Base-by-base conservation (phyloP, 192 early-diverging fungal species). In the Gorgonomyces haynaldii region DNA sequence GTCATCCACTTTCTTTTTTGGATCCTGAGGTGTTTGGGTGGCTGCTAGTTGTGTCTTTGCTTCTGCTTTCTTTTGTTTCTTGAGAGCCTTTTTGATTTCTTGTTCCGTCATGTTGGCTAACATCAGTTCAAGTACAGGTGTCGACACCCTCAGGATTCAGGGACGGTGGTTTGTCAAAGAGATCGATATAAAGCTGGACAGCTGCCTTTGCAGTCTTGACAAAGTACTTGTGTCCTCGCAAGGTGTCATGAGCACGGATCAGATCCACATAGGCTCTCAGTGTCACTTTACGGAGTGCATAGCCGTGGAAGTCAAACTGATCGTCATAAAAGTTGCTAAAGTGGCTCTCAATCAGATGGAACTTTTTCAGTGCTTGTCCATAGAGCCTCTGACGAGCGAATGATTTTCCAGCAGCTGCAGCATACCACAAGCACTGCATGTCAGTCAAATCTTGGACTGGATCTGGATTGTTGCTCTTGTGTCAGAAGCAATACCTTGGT, bases 281-380 rank as follows among this genome's bases (percentile, higher is more conserved):
- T 23, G 91, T 91, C 31, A 70, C 67, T 67, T 93, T 93, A 53
- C 95, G 88, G 25, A 91, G 66, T 44, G 78, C 85, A 63, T 96
- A 98, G 16, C 72, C 69, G 60, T 98, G 95, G 74, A 96, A 98
- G 62, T 98, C 95, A 45, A 91, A 89, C 65, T 94, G 88, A 48
- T 92, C 90, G 42, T 89, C 88, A 28, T 81, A 79, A 56, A 85
- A 86, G 42, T 89, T 87, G 29, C 47, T 53, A 57, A 94, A 98
- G 61, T 80, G 73, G 54, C 74, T 79, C 21, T 84, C 78, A 19
- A 92, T 78, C 50, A 82, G 76, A 55, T 95, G 82, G 58, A 82
- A 86, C 28, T 83, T 79, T 69, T 93, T 94, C 44, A 98, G 70
- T 6, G 95, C 89, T 23, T 67, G 70, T 22, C 91, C 91, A 31